Evolutionary conservation across 2,329 filamentous ascomycete genomes (phyloP).

Genomic region (Erysiphe neolycopersici): DNA sequence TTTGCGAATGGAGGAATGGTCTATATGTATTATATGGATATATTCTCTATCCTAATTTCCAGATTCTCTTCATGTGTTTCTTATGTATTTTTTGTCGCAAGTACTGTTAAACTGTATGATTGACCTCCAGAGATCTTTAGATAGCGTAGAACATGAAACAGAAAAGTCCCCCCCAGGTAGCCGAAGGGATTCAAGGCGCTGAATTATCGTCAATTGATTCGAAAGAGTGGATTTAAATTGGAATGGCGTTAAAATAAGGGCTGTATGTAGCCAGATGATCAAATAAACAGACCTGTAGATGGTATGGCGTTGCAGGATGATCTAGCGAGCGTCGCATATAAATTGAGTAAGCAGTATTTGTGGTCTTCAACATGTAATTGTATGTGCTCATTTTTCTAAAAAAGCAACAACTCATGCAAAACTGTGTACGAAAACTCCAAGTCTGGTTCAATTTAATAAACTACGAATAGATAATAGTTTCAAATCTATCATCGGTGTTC

Average conservation of each 20-base stretch:
- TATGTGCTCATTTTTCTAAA: no score
- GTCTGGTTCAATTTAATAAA: no score
- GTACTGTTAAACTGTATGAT: background rate
- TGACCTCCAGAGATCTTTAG: background rate
- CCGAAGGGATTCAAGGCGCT: background rate
- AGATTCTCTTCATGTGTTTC: background rate
- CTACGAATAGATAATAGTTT: no score
- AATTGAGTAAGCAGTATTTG: no score
- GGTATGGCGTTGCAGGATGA: no score
- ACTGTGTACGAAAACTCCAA: no score
- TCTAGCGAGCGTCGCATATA: no score
- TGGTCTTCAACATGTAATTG: no score
- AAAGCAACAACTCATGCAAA: no score
- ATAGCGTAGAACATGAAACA: background rate
- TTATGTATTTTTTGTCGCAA: background rate
- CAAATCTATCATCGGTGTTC: no score
- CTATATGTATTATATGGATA: background rate
- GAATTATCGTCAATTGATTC: background rate
- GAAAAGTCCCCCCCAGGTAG: background rate
- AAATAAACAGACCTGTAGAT: no score
- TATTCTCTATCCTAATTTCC: background rate
- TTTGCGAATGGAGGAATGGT: background rate
- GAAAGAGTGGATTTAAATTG: background rate
- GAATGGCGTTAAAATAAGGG: background rate
- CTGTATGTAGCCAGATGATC: no score